phyloP scores from a whole-genome alignment of 2,329 filamentous ascomycete genomes.

The Penicillium psychrosexuale region DNA sequence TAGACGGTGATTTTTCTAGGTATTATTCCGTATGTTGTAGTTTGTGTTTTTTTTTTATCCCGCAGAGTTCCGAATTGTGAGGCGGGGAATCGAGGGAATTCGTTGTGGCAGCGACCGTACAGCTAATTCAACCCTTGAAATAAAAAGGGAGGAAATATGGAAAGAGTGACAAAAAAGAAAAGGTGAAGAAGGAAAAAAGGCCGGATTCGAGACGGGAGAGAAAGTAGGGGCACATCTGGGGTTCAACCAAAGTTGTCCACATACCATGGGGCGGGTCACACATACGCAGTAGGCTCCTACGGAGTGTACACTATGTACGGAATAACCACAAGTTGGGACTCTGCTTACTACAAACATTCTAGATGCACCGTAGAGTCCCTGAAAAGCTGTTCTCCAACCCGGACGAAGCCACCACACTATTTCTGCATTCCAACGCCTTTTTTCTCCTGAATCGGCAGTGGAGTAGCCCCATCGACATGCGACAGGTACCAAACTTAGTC shows the following conservation, averaged over 20 bases:
- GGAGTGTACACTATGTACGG: neutral
- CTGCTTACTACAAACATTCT: neutral
- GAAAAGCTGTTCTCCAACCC: neutral
- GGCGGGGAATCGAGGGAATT: neutral
- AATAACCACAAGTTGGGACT: neutral
- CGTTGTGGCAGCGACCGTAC: neutral
- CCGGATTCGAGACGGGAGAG: neutral
- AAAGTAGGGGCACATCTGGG: slow-evolving; percentile 11
- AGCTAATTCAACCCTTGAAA: neutral
- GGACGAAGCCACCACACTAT: neutral
- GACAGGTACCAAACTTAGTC: slow-evolving; percentile 8
- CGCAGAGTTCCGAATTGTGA: neutral
- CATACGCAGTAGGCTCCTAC: neutral
- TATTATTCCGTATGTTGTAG: neutral
- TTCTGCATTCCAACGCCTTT: neutral
- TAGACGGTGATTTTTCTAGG: neutral
- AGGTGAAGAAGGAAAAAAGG: neutral
- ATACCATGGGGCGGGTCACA: slow-evolving; percentile 11
- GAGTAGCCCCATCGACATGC: slow-evolving; percentile 6
- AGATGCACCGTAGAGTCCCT: neutral
- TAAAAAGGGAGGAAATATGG: neutral
- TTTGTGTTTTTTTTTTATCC: neutral
- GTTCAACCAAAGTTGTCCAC: slow-evolving; percentile 7
- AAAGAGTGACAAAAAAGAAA: slow-evolving; percentile 3
- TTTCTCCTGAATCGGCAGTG: slow-evolving; percentile 2